Evolutionary conservation across 148 eudicot species (phyloP).

Genomic region (Rhododendron henanense): DNA sequence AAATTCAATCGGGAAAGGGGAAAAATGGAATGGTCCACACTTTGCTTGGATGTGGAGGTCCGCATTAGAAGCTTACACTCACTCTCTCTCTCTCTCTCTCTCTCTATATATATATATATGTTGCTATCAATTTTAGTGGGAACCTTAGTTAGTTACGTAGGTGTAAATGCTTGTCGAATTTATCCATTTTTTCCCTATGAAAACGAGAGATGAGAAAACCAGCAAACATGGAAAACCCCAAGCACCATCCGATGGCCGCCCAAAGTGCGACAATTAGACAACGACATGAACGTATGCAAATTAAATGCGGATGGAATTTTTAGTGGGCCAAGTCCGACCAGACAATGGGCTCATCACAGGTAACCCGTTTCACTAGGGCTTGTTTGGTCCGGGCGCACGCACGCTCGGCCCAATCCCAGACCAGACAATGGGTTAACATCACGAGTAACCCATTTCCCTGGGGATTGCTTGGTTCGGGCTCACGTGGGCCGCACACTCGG

Average conservation of each 20-base stretch:
- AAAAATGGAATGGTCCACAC: no score
- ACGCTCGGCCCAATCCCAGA: neutral
- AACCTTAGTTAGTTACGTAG: neutral
- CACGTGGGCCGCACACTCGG: neutral
- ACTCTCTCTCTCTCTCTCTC: no score
- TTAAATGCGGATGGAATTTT: neutral
- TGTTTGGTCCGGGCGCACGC: neutral
- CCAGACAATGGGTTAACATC: neutral
- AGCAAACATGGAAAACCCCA: neutral
- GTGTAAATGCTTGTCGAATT: neutral
- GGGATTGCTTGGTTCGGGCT: neutral
- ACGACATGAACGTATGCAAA: neutral
- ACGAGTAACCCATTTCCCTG: neutral
- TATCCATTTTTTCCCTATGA: neutral
- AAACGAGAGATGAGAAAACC: neutral
- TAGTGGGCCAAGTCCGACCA: neutral
- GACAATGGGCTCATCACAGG: neutral
- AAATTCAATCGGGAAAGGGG: no score
- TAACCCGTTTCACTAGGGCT: neutral
- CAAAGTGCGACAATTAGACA: conserved; percentile 12
- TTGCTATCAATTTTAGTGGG: no score
- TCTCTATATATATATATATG: no score
- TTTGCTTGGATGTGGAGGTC: no score
- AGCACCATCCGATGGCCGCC: neutral
- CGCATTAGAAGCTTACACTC: no score